phyloP scores from a whole-genome alignment of 345 rosid species.

The Pistacia atlantica region DNA sequence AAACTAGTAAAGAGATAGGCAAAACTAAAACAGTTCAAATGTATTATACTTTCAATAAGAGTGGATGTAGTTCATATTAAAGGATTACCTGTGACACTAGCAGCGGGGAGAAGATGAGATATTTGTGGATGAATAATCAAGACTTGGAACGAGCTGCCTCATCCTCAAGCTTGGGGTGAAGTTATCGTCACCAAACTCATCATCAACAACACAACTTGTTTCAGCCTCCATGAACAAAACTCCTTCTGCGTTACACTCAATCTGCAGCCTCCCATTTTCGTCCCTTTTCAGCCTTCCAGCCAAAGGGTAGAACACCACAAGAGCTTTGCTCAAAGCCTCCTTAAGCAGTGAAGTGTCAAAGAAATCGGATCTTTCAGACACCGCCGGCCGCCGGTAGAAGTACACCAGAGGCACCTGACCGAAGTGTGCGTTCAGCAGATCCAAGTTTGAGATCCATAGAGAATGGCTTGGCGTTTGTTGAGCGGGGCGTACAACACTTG shows the following conservation, averaged over 20 bases:
- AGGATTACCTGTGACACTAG: constrained; percentile 9
- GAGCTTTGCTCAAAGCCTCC: constrained; percentile 35
- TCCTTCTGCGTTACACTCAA: constrained; percentile 34
- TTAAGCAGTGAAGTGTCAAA: constrained; percentile 25
- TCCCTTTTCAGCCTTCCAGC: constrained; percentile 38
- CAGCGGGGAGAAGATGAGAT: constrained; percentile 32
- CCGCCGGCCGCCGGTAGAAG: constrained; percentile 20
- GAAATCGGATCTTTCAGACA: constrained; percentile 15
- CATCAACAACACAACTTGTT: constrained; percentile 20
- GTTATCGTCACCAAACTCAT: constrained; percentile 16
- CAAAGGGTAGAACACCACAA: constrained; percentile 38
- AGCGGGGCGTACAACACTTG: constrained; percentile 16
- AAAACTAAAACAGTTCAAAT: too few species aligned
- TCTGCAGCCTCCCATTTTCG: constrained; percentile 31
- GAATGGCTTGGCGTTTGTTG: constrained; percentile 25
- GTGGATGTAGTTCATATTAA: too few species aligned
- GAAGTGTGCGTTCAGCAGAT: constrained; percentile 12
- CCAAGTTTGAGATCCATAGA: constrained; percentile 34
- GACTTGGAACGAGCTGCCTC: constrained; percentile 21
- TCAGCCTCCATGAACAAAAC: constrained; percentile 37
- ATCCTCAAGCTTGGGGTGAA: constrained; percentile 19
- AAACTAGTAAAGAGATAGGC: too few species aligned
- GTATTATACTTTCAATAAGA: too few species aligned
- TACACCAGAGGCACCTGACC: constrained; percentile 21
- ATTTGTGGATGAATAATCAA: constrained; percentile 21